These are phyloP conservation scores for Starmerella davenportii DNA, from an alignment of 805 yeast genomes.

Conservation along the genomic window DNA sequence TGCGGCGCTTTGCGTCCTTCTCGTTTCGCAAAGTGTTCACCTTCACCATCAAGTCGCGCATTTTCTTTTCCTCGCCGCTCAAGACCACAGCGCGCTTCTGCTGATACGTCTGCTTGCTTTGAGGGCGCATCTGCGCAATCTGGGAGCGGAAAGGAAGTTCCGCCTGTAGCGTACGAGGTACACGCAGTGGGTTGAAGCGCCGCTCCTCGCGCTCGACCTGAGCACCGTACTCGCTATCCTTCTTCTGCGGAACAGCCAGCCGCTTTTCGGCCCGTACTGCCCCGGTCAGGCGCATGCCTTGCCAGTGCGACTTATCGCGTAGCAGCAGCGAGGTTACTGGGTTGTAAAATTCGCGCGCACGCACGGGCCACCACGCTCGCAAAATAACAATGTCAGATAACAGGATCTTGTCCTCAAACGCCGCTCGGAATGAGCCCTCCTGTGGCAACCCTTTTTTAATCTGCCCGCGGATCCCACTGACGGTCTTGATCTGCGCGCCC, in stretches of 20 bases:
- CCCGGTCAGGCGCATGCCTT: conserved; percentile 92
- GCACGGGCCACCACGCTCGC: conserved; percentile 94
- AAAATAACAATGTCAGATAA: conserved; percentile 68
- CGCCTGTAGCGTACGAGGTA: conserved; percentile 61
- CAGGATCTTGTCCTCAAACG: conserved; percentile 86
- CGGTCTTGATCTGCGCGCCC: conserved; percentile 93
- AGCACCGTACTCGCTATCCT: conserved; percentile 32
- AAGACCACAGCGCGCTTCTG: conserved; percentile 85
- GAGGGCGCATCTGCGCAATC: conserved; percentile 73
- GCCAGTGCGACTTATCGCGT: conserved; percentile 69
- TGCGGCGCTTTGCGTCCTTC: conserved; percentile 59
- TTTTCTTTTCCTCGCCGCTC: conserved; percentile 84
- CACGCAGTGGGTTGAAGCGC: conserved; percentile 70
- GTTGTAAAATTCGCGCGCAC: conserved; percentile 76
- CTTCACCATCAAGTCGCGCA: conserved; percentile 73
- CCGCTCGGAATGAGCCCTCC: conserved; percentile 89
- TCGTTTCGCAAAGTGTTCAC: conserved; percentile 69
- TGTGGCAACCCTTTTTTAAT: conserved; percentile 84
- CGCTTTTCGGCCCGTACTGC: conserved; percentile 65
- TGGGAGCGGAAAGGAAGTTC: conserved; percentile 86
- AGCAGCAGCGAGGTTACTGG: conserved; percentile 85
- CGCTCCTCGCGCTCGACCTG: conserved; percentile 75
- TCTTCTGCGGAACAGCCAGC: conserved; percentile 41
- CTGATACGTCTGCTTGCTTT: conserved; percentile 55
- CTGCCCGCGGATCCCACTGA: conserved; percentile 94